Conservation (phyloP, 140 eudicot species). For the Ambrosia hybrid region DNA sequence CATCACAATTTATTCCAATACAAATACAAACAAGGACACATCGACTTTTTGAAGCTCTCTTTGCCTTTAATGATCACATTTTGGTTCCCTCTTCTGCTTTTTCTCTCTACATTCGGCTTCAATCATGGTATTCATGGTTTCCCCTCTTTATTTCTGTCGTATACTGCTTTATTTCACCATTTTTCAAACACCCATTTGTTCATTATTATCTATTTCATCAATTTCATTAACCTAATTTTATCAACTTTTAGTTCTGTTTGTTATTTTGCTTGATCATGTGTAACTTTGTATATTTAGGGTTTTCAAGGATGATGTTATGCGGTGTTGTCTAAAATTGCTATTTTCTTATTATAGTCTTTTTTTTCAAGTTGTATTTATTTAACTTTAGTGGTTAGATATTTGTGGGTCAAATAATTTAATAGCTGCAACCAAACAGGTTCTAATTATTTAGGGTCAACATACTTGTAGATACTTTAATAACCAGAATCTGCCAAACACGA, state of each 20-base stretch:
- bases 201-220: too few species aligned
- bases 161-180: constrained; percentile 4
- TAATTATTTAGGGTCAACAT: neutral
- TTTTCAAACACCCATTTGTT: neutral
- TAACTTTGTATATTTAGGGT: neutral
- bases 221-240: too few species aligned
- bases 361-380: neutral
- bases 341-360: too few species aligned
- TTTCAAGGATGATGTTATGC: neutral
- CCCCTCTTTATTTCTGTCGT: neutral
- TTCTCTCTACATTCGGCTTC: constrained; percentile 59
- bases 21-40: constrained; percentile 21
- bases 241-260: neutral
- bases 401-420: neutral
- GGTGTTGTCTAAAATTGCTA: neutral
- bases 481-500: neutral
- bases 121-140: constrained; percentile 23
- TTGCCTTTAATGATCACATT: constrained; percentile 55
- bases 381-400: neutral
- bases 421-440: too few species aligned
- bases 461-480: neutral
- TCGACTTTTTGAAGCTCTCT: constrained; percentile 44
- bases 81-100: constrained; percentile 59
- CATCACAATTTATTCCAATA: neutral
- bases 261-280: constrained; percentile 1